Percentiles rank a stretch among this genome's conserved stretches.
phyloP scores from a whole-genome alignment of 2,329 filamentous ascomycete genomes.

The Cladosporium colombiae region DNA sequence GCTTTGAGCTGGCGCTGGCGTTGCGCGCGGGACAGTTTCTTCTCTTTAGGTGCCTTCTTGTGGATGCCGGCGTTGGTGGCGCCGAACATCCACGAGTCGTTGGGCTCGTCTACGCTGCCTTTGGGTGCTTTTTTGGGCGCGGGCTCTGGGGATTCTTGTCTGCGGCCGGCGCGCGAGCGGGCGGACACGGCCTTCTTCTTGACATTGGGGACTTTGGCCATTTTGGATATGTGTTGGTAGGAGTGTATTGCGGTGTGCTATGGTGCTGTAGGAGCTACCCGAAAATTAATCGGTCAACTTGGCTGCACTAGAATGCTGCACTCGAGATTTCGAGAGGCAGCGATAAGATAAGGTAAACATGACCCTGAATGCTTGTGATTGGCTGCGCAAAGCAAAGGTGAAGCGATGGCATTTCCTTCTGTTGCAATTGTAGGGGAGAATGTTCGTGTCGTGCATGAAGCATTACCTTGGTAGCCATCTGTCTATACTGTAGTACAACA shows the following conservation, averaged over 20 bases:
- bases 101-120: slow-evolving; percentile 47
- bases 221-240: slow-evolving; percentile 24
- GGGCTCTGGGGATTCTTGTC: slow-evolving; percentile 67
- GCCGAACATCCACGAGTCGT: slow-evolving; percentile 67
- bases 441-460: background rate
- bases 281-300: background rate
- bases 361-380: background rate
- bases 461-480: background rate
- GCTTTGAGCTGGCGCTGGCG: slow-evolving; percentile 55
- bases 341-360: slow-evolving; percentile 10
- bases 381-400: background rate
- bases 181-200: slow-evolving; percentile 59
- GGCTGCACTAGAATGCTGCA: background rate
- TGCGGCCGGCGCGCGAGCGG: slow-evolving; percentile 73
- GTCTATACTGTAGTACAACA: background rate
- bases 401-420: slow-evolving; percentile 1
- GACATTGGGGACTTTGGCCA: slow-evolving; percentile 50
- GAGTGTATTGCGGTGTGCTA: background rate
- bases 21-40: slow-evolving; percentile 55
- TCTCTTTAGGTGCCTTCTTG: slow-evolving; percentile 63
- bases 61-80: slow-evolving; percentile 68
- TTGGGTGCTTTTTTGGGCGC: slow-evolving; percentile 36
- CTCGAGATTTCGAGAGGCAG: background rate
- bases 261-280: background rate
- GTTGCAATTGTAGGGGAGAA: background rate